These are phyloP conservation scores for Mycocentrospora acerina DNA, from an alignment of 2,329 filamentous ascomycete species.

Conservation along the genomic window DNA sequence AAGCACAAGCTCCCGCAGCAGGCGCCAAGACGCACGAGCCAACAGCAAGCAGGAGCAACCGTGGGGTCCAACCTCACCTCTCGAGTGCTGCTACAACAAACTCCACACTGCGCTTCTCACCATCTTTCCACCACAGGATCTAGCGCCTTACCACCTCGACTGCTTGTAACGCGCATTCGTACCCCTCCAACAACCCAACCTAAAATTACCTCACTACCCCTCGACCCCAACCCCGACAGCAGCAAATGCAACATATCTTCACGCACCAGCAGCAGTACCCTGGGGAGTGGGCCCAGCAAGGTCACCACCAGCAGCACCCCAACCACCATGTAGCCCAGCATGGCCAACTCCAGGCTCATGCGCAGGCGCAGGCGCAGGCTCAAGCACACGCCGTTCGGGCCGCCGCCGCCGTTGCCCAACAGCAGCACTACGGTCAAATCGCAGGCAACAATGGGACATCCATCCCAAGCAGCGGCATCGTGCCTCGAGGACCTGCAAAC, in stretches of 20 bases:
- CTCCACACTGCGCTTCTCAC: conserved; percentile 17
- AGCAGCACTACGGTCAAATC: conserved; percentile 71
- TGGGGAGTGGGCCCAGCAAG: conserved; percentile 50
- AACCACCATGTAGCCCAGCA: conserved; percentile 45
- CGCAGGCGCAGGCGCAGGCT: conserved; percentile 48
- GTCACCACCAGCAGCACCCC: conserved; percentile 44
- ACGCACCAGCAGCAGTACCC: conserved; percentile 65
- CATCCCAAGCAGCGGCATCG: conserved; percentile 36
- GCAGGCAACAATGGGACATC: conserved; percentile 63
- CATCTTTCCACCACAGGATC: conserved; percentile 7
- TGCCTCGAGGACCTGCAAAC: conserved; percentile 42
- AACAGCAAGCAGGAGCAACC: conserved; percentile 13
- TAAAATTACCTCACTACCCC: conserved; percentile 3
- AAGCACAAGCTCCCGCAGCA: conserved; percentile 27
- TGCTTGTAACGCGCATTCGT: conserved; percentile 7
- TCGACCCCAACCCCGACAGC: conserved; percentile 17
- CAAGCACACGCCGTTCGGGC: conserved; percentile 55
- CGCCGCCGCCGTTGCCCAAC: conserved; percentile 52
- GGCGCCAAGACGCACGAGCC: conserved; percentile 24
- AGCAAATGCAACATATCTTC: conserved; percentile 61
- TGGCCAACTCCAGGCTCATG: conserved; percentile 43
- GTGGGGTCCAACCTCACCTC: conserved; percentile 29
- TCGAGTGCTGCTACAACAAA: conserved; percentile 22
- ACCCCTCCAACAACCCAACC: conserved; percentile 7
- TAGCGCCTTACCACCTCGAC: conserved; percentile 12